Evolutionary conservation across 345 rosid species (phyloP).

Genomic region (Euphorbia tirucalli): DNA sequence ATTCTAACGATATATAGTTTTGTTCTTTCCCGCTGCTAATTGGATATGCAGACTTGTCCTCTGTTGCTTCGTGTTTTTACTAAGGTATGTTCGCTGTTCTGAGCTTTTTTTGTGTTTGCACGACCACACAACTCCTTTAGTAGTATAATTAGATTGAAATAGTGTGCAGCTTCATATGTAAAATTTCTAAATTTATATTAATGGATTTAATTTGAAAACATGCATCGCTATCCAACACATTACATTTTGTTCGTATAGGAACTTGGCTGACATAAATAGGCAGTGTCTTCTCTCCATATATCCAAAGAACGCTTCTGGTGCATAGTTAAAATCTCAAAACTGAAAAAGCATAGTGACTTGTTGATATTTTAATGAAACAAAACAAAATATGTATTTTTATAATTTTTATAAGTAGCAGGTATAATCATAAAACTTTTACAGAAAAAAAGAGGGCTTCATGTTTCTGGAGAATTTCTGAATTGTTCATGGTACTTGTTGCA

Average conservation of each 20-base stretch:
- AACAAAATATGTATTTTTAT: background rate
- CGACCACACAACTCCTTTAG: too few species aligned
- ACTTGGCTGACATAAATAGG: background rate
- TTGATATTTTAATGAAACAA: background rate
- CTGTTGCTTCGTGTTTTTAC: constrained; percentile 91
- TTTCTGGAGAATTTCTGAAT: background rate
- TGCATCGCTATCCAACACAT: background rate
- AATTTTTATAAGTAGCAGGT: background rate
- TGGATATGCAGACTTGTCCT: constrained; percentile 76
- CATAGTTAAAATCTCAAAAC: background rate
- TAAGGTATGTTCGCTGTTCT: constrained; percentile 47
- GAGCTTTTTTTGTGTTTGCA: background rate
- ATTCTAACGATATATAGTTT: constrained; percentile 3
- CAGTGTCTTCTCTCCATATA: background rate
- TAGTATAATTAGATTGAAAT: background rate
- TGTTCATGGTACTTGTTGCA: background rate
- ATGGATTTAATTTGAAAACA: background rate
- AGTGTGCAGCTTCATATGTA: background rate
- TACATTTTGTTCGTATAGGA: background rate
- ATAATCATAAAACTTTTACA: background rate
- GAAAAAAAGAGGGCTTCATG: background rate
- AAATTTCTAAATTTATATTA: too few species aligned
- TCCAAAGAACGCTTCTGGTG: background rate
- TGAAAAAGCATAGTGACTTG: background rate
- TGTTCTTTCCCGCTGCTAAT: background rate